Percentiles rank a stretch among this genome's conserved stretches.
phyloP scores from a whole-genome alignment of 257 asterid genomes.

The Mentha longifolia region DNA sequence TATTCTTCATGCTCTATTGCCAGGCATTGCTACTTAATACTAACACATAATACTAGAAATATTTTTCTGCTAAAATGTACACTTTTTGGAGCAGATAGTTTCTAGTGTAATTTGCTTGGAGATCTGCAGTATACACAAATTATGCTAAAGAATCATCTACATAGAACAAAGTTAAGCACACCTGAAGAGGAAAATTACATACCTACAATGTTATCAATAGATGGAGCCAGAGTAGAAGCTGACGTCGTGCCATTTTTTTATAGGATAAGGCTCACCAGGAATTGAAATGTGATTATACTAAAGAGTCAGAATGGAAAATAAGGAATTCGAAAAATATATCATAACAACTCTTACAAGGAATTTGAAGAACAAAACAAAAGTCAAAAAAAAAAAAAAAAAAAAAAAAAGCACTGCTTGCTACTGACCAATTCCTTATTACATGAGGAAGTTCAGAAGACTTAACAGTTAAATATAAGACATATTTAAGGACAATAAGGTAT shows the following conservation, averaged over 20 bases:
- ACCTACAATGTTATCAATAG: conserved; percentile 64
- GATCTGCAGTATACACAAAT: too few relatives aligned
- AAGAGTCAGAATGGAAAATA: conserved; percentile 16
- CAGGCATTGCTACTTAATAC: too few relatives aligned
- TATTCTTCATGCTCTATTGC: too few relatives aligned
- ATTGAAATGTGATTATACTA: conserved; percentile 47
- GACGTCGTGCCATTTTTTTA: conserved; percentile 47
- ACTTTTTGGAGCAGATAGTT: too few relatives aligned
- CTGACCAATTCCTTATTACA: too few relatives aligned
- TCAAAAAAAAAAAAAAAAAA: too few relatives aligned
- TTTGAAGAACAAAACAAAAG: too few relatives aligned
- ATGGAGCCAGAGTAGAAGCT: conserved; percentile 75
- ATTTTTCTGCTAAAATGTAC: too few relatives aligned
- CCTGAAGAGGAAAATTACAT: conserved; percentile 30
- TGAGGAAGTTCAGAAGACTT: too few relatives aligned
- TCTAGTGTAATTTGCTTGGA: too few relatives aligned
- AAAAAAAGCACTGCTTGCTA: too few relatives aligned
- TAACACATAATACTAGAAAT: too few relatives aligned
- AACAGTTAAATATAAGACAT: not conserved
- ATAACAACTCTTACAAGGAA: conserved; percentile 3
- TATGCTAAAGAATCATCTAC: not conserved
- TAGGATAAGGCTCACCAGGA: conserved; percentile 83
- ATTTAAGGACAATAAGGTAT: not conserved
- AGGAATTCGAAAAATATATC: not conserved
- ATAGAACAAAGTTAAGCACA: not conserved